Evolutionary conservation across 2,329 filamentous ascomycete genomes (phyloP), one percentile per base, ranked within the genome.

Genomic region (Neofusicoccum sp.): DNA sequence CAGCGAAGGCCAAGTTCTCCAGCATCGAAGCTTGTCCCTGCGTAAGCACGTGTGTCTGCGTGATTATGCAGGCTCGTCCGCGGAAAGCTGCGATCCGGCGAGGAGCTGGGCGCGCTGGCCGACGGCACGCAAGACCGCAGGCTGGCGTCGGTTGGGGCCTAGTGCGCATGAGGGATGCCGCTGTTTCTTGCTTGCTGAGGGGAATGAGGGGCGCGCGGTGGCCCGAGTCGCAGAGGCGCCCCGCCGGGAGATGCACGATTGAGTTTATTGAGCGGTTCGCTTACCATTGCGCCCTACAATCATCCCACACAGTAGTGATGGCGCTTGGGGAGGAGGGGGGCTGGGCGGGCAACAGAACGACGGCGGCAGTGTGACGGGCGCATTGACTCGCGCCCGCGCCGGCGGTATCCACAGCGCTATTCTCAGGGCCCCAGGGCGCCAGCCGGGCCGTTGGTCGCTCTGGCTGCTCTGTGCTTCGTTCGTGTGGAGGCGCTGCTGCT

Each of bases 261-360:
- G 51, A 56, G 51, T 56, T 56, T 56, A 56, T 56, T 31, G 51
- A 41, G 51, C 51, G 51, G 51, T 56, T 56, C 51, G 51, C 51
- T 56, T 56, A 43, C 3, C 12, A 14, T 3, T 30, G 16, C 12
- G 34, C 30, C 12, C 31, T n/a, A 12, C n/a, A 28, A 6, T 8
- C 4, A 14, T 9, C 43, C 24, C 43, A 9, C 8, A 30, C 3
- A 4, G 5, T 33, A 30, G 26, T 12, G 43, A 24, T 47, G 26
- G 41, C 9, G 41, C 16, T 16, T 6, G 41, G 16, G 31, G 45
- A n/a, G 49, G 20, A 20, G 11, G 31, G 36, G 5, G 49, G 49
- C 51, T 56, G 51, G 51, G 51, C 51, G 51, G 51, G 51, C 51
- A 56, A 24, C 51, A 56, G 51, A 56, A 54, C 24, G 2, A 6